phyloP scores from a whole-genome alignment of 2,329 filamentous ascomycete genomes.

The Ophiostoma pallidulum region DNA sequence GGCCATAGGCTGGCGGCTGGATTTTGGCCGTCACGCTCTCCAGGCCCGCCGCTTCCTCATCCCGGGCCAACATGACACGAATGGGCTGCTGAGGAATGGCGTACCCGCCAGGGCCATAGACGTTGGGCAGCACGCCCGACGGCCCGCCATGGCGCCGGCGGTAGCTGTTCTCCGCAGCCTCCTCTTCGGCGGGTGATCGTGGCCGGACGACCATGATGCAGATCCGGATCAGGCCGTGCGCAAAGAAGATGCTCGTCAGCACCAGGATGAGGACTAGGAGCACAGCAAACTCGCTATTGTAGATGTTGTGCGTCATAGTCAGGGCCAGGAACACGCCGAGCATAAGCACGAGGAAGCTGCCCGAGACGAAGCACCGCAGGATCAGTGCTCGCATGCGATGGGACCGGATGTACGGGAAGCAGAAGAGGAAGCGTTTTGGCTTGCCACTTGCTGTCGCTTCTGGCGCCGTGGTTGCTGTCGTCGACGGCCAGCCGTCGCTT shows the following conservation, averaged over 20 bases:
- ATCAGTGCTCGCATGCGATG: conserved; percentile 44
- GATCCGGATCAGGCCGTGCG: conserved; percentile 65
- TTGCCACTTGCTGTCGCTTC: background rate
- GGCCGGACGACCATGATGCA: conserved; percentile 54
- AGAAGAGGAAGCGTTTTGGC: conserved; percentile 40
- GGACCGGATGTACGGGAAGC: conserved; percentile 47
- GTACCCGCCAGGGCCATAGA: conserved; percentile 52
- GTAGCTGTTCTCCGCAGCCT: conserved; percentile 24
- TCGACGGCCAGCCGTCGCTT: too few species aligned
- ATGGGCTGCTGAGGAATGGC: conserved; percentile 65
- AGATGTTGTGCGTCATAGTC: conserved; percentile 53
- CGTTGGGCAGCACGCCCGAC: conserved; percentile 27
- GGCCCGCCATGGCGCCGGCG: conserved; percentile 15
- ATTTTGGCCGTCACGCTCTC: conserved; percentile 46
- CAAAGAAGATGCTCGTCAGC: conserved; percentile 67
- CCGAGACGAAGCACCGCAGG: conserved; percentile 55
- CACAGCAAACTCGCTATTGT: conserved; percentile 65
- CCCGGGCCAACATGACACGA: conserved; percentile 61
- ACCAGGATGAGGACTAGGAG: conserved; percentile 71
- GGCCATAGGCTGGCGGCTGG: conserved; percentile 74
- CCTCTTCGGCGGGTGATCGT: conserved; percentile 22
- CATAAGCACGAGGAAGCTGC: conserved; percentile 48
- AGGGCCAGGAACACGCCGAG: conserved; percentile 62
- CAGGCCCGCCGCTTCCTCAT: conserved; percentile 57
- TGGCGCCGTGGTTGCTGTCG: too few species aligned